Percentiles rank a stretch among this genome's conserved stretches.
Evolutionary conservation across 768 basidiomycete species (phyloP).

Genomic region (Podaxis mareebaensis): DNA sequence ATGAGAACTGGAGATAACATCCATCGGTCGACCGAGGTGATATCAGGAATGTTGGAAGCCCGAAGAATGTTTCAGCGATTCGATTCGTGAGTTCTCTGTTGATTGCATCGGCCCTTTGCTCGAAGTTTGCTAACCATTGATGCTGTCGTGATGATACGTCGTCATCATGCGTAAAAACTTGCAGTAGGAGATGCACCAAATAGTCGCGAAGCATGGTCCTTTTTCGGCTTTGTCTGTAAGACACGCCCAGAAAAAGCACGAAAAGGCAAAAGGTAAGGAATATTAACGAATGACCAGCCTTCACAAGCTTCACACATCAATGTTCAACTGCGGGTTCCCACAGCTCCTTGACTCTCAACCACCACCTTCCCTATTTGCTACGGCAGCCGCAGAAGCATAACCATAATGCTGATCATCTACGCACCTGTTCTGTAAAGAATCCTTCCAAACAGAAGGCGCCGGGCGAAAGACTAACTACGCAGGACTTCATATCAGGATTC

Average conservation of each 20-base stretch:
- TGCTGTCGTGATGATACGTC: neutral
- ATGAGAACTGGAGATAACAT: conserved; percentile 6
- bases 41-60: conserved; percentile 7
- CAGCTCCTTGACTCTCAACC: neutral
- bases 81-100: neutral
- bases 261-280: neutral
- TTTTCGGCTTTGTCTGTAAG: neutral
- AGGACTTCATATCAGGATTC: neutral
- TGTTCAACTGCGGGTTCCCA: neutral
- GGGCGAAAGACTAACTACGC: neutral
- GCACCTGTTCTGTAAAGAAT: neutral
- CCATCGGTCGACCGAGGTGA: neutral
- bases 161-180: neutral
- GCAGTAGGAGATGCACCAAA: neutral
- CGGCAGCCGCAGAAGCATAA: neutral
- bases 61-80: conserved; percentile 4
- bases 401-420: neutral
- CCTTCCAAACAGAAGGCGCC: neutral
- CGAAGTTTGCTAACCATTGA: neutral
- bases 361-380: neutral
- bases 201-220: neutral
- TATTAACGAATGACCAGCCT: neutral
- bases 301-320: neutral
- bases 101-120: neutral
- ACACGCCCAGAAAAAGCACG: neutral